Percentiles rank a stretch among this genome's conserved stretches.
Evolutionary conservation across 1,284 basidiomycete genomes (phyloP).

Genomic region (Violaceomyces palustris): DNA sequence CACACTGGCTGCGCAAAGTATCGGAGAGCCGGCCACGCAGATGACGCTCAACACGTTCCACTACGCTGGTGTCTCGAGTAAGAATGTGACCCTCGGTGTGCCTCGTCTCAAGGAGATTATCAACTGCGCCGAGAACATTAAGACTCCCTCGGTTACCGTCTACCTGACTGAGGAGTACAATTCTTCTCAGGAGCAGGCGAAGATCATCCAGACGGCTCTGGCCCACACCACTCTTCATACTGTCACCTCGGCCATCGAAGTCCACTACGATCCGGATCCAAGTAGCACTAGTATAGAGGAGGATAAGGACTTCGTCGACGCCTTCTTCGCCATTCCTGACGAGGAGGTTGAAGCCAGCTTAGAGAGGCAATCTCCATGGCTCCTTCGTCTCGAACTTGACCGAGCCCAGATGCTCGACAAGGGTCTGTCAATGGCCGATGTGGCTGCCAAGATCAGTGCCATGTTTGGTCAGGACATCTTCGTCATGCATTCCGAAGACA

Average conservation of each 20-base stretch:
- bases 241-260: slow-evolving; percentile 90
- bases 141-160: slow-evolving; percentile 90
- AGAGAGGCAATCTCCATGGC: slow-evolving; percentile 90
- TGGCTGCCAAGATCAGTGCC: slow-evolving; percentile 86
- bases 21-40: slow-evolving; percentile 98
- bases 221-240: slow-evolving; percentile 92
- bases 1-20: slow-evolving; percentile 93
- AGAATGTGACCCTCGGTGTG: slow-evolving; percentile 98
- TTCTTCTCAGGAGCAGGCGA: slow-evolving; percentile 61
- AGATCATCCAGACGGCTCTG: slow-evolving; percentile 84
- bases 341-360: slow-evolving; percentile 88
- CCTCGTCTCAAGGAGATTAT: slow-evolving; percentile 98
- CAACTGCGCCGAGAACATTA: slow-evolving; percentile 97
- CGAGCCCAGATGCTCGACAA: slow-evolving; percentile 97
- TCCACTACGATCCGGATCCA: slow-evolving; percentile 96
- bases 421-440: slow-evolving; percentile 90
- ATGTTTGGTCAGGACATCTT: slow-evolving; percentile 95
- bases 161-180: slow-evolving; percentile 58
- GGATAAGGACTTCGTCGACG: slow-evolving; percentile 91
- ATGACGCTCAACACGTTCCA: slow-evolving; percentile 99
- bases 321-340: slow-evolving; percentile 98
- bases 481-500: slow-evolving; percentile 98
- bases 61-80: slow-evolving; percentile 92
- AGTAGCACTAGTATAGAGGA: slow-evolving; percentile 91
- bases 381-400: slow-evolving; percentile 92